Base-by-base conservation (phyloP, 768 basidiomycete genomes). In the Cyathus striatus region DNA sequence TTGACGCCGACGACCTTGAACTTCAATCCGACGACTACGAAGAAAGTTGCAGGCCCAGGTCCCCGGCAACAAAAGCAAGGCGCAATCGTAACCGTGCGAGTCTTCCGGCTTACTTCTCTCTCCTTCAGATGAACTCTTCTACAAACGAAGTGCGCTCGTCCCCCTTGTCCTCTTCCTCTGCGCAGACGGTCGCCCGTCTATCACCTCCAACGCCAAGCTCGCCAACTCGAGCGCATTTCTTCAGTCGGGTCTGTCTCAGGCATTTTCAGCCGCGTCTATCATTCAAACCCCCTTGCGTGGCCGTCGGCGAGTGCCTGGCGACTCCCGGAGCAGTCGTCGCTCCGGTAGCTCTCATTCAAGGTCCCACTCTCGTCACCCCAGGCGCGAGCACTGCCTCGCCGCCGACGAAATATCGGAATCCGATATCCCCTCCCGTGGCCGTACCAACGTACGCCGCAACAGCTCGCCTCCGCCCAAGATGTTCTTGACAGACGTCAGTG, bases 61-160 rank as follows among this genome's bases (percentile, higher is more conserved):
- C 52, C 37, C 57, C 51, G 23, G 48, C 60, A 52, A 48, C 65
- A 49, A 72, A 66, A 58, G 41, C 69, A 43, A 78, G 69, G 63
- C 72, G 68, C 45, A 69, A 62, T 52, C 80, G 78, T 53, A 84
- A 80, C 59, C 83, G 86, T 58, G 79, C 80, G 35, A 83, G 80
- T 57, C 74, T 89, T 22, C 86, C 86, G 17, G 76, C 83, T 16
- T 86, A 79, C 61, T 89, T 89, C 59, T 86, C 83, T 37, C 70
- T 86, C 45, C 72, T 89, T 27, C 76, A 80, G 56, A 65, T 79
- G 50, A 65, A 62, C 49, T 70, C 69, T 38, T 52, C 68, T 14
- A 47, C 56, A 24, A 45, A 55, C 20, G 54, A 62, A 38, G 49
- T 59, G 38, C 59, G 61, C 52, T 45, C 65, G 35, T 68, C 77